Evolutionary conservation across 202 grass and related monocot genomes (phyloP).

Genomic region (Dendrocalamus latiflorus): DNA sequence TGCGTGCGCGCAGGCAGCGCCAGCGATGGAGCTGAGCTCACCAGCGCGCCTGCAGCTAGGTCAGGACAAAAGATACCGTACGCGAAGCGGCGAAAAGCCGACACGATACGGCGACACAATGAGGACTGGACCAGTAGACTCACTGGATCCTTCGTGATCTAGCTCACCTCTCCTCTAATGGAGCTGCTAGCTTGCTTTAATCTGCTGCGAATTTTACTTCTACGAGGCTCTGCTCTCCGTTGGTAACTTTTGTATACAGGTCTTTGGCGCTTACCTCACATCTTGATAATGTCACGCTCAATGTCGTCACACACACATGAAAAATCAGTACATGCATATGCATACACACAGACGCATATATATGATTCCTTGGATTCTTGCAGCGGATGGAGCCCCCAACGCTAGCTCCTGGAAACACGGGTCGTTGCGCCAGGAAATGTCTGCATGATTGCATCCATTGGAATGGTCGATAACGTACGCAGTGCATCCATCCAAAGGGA

Average conservation of each 20-base stretch:
- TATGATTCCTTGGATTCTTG: slow-evolving; percentile 21
- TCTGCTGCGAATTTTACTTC: too few relatives aligned
- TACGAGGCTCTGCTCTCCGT: neutral
- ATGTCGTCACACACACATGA: too few relatives aligned
- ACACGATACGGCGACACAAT: too few relatives aligned
- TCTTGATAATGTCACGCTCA: too few relatives aligned
- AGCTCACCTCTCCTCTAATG: neutral
- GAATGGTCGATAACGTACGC: too few relatives aligned
- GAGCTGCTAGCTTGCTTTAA: neutral
- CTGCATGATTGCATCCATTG: neutral
- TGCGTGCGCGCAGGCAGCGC: neutral
- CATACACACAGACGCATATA: too few relatives aligned
- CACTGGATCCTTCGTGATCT: too few relatives aligned
- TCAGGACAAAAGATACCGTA: neutral
- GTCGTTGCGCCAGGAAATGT: neutral
- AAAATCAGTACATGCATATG: neutral
- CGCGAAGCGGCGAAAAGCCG: neutral
- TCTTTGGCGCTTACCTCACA: neutral
- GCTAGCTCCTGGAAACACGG: slow-evolving; percentile 28
- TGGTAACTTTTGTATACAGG: neutral
- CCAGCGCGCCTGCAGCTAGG: neutral
- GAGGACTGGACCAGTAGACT: too few relatives aligned
- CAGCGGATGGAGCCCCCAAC: neutral
- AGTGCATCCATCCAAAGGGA: neutral
- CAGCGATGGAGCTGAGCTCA: neutral